phyloP scores from a whole-genome alignment of 2,329 filamentous ascomycete genomes.

The Didymella arachidicola region DNA sequence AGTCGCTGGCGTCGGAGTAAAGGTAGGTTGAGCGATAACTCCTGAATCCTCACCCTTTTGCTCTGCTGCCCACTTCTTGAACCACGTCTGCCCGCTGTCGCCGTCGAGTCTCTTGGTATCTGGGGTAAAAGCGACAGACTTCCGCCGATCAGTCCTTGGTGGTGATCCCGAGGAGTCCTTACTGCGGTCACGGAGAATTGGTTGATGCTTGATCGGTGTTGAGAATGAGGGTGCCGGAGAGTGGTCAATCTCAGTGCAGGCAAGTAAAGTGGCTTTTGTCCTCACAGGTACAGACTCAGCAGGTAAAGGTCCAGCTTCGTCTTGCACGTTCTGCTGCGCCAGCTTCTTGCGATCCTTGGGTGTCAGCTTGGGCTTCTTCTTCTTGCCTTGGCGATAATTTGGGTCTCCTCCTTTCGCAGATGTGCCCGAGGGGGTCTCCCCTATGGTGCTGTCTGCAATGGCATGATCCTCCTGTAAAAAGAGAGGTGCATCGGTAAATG shows the following conservation, averaged over 20 bases:
- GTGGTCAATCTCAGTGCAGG: constrained; percentile 40
- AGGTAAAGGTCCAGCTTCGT: constrained; percentile 34
- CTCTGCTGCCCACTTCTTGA: constrained; percentile 58
- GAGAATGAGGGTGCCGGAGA: constrained; percentile 16
- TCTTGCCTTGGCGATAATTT: constrained; percentile 42
- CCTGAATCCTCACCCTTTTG: constrained; percentile 40
- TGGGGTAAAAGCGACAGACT: constrained; percentile 70
- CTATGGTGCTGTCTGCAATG: constrained; percentile 11
- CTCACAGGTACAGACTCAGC: constrained; percentile 18
- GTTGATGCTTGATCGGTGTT: constrained; percentile 32
- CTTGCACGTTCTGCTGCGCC: constrained; percentile 12
- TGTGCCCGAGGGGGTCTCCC: constrained; percentile 19
- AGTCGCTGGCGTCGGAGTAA: constrained; percentile 32
- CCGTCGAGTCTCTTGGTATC: constrained; percentile 68
- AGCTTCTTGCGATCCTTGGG: constrained; percentile 16
- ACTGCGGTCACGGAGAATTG: constrained; percentile 19
- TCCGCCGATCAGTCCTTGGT: constrained; percentile 50
- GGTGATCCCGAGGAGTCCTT: constrained; percentile 38
- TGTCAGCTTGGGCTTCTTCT: constrained; percentile 24
- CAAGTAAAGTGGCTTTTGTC: constrained; percentile 37
- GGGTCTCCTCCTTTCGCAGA: constrained; percentile 44
- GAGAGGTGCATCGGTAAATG: neutral
- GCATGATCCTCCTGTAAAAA: constrained; percentile 21
- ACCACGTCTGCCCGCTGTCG: constrained; percentile 60
- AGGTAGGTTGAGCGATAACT: constrained; percentile 37